Base-by-base conservation (phyloP, 495 filamentous ascomycete species). In the Xanthoparmelia taractica region DNA sequence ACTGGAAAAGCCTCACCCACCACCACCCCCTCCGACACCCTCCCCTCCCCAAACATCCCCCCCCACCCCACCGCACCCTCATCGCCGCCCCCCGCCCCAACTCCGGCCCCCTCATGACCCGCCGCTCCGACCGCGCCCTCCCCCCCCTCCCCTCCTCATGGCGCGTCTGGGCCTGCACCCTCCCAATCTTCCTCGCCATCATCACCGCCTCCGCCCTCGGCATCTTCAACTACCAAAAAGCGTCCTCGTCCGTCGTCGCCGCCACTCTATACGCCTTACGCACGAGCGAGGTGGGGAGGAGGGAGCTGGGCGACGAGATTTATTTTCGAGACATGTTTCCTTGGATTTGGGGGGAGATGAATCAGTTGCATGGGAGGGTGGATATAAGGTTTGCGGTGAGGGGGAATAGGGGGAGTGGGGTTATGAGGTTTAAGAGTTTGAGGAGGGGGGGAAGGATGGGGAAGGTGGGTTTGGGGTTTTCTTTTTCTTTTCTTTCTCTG, bases 161-260 rank as follows among this genome's bases (percentile, higher is more conserved):
- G 43, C 66, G 72, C 36, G 69, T 75, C 63, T 86, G 82, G 82
- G 63, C 80, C 12, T 70, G 72, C 13, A 84, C 83, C 0, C 65
- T 86, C 7, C 85, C 85, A 6, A 71, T 87, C 50, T 88, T 87
- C 70, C 66, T 80, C 2, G 63, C 78, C 47, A 74, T 85, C 54
- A 79, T 93, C 59, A 82, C 82, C 38, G 78, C 78, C 25, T 85
- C 84, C 58, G 84, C 87, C 64, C 77, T 94, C 43, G 89, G 85
- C 50, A 94, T 96, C 73, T 97, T 98, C 87, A 98, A 98, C 79
- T 97, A 98, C 81, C 93, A 98, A 70, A 96, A 96, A 72, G 82
- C 84, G 4, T 90, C 88, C 4, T 88, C 84, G 23, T 87, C 87
- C 59, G 85, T 97, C 17, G 90, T 96, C 6, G 84, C 81, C 63